Base-by-base conservation (phyloP, 441 rosid species). In the Cnidoscolus chayamansa region DNA sequence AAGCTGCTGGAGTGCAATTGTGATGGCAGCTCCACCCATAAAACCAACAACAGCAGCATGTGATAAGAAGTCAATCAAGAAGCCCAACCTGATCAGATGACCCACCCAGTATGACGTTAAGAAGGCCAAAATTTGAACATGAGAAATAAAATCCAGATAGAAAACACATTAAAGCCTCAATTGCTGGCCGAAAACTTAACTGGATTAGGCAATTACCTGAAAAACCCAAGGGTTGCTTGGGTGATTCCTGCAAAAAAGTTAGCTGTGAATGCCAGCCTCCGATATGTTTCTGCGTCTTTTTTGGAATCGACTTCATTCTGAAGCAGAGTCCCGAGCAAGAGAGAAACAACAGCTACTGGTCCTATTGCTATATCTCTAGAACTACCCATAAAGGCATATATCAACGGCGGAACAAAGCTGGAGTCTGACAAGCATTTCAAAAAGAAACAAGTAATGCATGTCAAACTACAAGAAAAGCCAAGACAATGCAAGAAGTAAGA, bases 351-450 rank as follows among this genome's bases (percentile, higher is more conserved):
- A 11, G 98, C 98, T 17, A 93, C 98, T 0, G 98, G 98, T 56
- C 98, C 98, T 43, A 93, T 91, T 1, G 98, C 97, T 62, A 91
- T 93, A 76, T 93, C 98, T 79, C 97, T 88, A 31, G 98, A 93
- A 73, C 98, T 93, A 1, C 98, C 97, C 98, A 93, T 93, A 77
- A 82, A 79, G 30, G 98, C 94, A 71, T 93, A 93, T 72, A 93
- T 82, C 81, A 93, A 62, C 0, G 98, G 98, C 4, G 98, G 98
- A 74, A 93, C 92, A 77, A 93, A 86, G 84, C 98, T 91, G 49
- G 93, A 84, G 77, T 93, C 97, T 95, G 86, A 40, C 16, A 50
- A 63, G 63, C 57, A 70, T 69, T 47, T 56, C 76, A 61, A 54
- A 72, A 19, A 49, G 56, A 57, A 48, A 78, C 20, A 25, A 37